A percentile compares a stretch with the other conserved stretches of the same genome.
Conservation (phyloP, 371 early-diverging fungal species). For the Actinomortierella ambigua region DNA sequence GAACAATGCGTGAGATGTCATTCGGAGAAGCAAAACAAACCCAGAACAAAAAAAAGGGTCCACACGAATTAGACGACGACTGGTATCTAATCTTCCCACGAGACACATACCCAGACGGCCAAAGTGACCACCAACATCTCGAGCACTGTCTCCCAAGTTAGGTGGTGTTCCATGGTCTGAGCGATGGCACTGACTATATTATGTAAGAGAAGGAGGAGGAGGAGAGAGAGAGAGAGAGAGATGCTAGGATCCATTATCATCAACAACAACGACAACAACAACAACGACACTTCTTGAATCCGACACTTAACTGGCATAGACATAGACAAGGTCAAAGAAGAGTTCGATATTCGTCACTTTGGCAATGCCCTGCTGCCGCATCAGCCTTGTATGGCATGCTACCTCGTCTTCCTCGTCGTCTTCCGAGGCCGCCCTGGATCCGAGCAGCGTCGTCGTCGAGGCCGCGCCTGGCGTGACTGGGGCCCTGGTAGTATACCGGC, state of each 20-base stretch:
- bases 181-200: conserved; percentile 32
- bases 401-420: background rate
- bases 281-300: conserved; percentile 8
- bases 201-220: too few relatives aligned
- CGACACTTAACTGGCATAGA: conserved; percentile 42
- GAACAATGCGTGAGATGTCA: background rate
- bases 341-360: conserved; percentile 36
- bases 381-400: conserved; percentile 19
- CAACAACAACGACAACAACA: background rate
- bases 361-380: conserved; percentile 12
- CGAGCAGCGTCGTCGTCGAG: background rate
- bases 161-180: conserved; percentile 24
- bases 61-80: conserved; percentile 1
- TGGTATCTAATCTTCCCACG: background rate
- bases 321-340: conserved; percentile 41
- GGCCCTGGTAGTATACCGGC: background rate
- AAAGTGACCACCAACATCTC: conserved; percentile 33
- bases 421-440: background rate
- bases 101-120: conserved; percentile 29
- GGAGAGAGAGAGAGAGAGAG: too few relatives aligned
- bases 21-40: background rate
- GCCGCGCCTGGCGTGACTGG: background rate
- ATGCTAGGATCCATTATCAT: background rate
- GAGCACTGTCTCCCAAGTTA: conserved; percentile 20
- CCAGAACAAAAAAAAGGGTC: background rate